phyloP scores from a whole-genome alignment of 495 filamentous ascomycete genomes.

The Lophiostoma macrostomum region DNA sequence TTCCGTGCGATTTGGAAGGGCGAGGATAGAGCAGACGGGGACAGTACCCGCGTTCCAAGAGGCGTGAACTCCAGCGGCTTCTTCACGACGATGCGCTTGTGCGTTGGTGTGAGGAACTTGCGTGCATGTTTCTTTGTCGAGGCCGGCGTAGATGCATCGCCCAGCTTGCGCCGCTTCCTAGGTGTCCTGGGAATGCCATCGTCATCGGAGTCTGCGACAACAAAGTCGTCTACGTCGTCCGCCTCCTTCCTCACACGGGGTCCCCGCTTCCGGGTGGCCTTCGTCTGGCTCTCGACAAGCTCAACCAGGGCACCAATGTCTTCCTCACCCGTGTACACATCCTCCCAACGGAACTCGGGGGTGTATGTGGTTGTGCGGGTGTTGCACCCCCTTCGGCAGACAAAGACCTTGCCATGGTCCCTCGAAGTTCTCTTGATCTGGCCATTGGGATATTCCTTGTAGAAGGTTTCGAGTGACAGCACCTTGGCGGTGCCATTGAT shows the following conservation, averaged over 20 bases:
- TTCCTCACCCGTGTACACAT: conserved; percentile 64
- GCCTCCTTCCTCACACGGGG: conserved; percentile 41
- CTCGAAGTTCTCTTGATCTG: conserved; percentile 67
- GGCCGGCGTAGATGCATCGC: conserved; percentile 53
- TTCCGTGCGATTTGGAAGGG: conserved; percentile 90
- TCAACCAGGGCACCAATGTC: conserved; percentile 62
- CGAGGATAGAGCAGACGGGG: conserved; percentile 74
- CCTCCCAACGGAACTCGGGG: conserved; percentile 87
- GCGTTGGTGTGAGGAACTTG: conserved; percentile 66
- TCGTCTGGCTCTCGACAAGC: conserved; percentile 66
- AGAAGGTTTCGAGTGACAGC: conserved; percentile 67
- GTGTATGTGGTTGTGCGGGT: conserved; percentile 87
- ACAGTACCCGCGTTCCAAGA: conserved; percentile 80
- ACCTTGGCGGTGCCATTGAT: conserved; percentile 86
- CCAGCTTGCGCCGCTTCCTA: conserved; percentile 53
- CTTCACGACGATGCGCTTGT: conserved; percentile 76
- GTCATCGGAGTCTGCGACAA: conserved; percentile 45
- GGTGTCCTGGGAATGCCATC: conserved; percentile 55
- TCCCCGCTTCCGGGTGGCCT: conserved; percentile 59
- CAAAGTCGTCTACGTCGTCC: conserved; percentile 48
- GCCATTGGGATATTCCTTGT: conserved; percentile 68
- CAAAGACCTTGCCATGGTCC: conserved; percentile 82
- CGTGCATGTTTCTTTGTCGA: conserved; percentile 53
- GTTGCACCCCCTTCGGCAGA: conserved; percentile 87
- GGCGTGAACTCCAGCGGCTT: conserved; percentile 94